Base-by-base conservation (phyloP, 257 asterid species). In the Rubia yunnanensis region DNA sequence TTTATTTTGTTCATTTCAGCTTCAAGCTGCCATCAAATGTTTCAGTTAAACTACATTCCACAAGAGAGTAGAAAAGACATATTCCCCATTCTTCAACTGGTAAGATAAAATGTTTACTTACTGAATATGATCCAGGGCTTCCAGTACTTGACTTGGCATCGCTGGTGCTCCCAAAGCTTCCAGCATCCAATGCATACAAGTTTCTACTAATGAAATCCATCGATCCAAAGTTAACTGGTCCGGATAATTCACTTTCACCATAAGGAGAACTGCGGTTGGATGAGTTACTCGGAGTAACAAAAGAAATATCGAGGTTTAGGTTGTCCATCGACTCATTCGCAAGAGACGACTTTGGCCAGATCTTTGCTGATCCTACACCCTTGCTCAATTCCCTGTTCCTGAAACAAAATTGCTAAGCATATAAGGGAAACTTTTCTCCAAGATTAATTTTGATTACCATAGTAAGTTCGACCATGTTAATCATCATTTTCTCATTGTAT, bases 1-100 rank as follows among this genome's bases (percentile, higher is more conserved):
- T 86, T 85, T 53, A 89, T 76, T 61, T 84, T 80, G 60, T 68
- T 64, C 83, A 81, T 74, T 76, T 81, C 82, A 14, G 64, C 67
- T 66, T 64, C 82, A 66, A 78, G 68, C 76, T 76, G 73, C 70
- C 56, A 63, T 57, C 18, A 46, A 0, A 22, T 11, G 48, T 26
- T 44, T 23, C 20, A 35, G 7, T 15, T 50, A 24, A 56, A 57
- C 27, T 72, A 49, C 5, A 13, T 59, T n/a, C 56, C 50, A 44
- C 8, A 10, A 56, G n/a, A 63, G 22, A 32, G 18, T 0, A 17
- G 11, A 60, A 55, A 41, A 14, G 17, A n/a, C 34, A 26, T 63
- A 65, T 44, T 39, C 14, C 2, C 17, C 2, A 10, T 39, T 10
- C 46, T 39, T 10, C 7, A 35, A 7, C 41, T 6, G 0, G 13